phyloP scores from a whole-genome alignment of 495 filamentous ascomycete genomes.

The Daldinia caldariorum region DNA sequence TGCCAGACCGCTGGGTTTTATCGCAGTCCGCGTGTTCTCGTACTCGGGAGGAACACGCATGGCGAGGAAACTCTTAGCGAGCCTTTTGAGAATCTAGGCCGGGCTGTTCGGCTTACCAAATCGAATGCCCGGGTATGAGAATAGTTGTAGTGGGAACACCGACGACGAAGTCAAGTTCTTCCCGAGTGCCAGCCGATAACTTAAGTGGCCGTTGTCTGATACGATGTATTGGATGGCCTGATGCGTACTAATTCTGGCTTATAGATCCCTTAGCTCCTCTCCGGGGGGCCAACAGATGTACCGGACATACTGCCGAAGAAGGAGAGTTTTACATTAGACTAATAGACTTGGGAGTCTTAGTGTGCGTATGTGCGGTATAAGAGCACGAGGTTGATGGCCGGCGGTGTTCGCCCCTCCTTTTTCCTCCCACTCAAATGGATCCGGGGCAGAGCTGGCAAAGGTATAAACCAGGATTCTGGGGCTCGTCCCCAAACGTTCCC shows the following conservation, averaged over 20 bases:
- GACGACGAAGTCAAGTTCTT: conserved; percentile 20
- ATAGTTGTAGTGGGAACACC: conserved; percentile 24
- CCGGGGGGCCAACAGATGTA: conserved; percentile 21
- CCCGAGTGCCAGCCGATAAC: conserved; percentile 5
- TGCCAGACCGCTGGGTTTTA: conserved; percentile 33
- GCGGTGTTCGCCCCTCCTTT: conserved; percentile 16
- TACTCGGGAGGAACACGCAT: conserved; percentile 13
- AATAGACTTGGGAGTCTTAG: not conserved
- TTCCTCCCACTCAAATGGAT: conserved; percentile 21
- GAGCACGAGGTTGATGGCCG: conserved; percentile 30
- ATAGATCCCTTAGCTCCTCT: conserved; percentile 9
- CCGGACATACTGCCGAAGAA: conserved; percentile 5
- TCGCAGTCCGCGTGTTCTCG: conserved; percentile 21
- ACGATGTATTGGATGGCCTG: not conserved
- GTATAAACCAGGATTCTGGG: conserved; percentile 23
- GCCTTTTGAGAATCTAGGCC: conserved; percentile 14
- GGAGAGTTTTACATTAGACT: conserved; percentile 18
- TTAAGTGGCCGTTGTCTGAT: conserved; percentile 1
- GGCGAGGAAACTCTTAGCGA: conserved; percentile 10
- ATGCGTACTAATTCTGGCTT: conserved; percentile 9
- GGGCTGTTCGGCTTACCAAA: conserved; percentile 27
- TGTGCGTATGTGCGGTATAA: conserved; percentile 20
- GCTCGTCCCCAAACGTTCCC: conserved; percentile 21
- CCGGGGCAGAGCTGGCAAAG: conserved; percentile 6
- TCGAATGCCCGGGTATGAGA: conserved; percentile 5